These are phyloP conservation scores for Penicillium palitans DNA, from an alignment of 2,329 filamentous ascomycete species.

Conservation along the genomic window DNA sequence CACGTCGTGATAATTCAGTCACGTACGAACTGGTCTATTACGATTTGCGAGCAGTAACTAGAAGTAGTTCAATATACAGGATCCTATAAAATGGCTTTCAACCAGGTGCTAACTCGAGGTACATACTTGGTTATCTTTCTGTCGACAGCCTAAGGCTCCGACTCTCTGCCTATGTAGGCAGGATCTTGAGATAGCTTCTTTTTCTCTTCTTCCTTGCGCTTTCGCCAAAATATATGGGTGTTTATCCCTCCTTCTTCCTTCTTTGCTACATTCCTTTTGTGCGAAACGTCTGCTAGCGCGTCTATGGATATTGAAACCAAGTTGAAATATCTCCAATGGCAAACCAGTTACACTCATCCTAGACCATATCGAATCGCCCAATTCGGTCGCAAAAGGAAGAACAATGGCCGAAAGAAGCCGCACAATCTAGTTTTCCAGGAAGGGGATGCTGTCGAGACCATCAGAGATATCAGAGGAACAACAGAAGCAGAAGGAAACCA, in stretches of 20 bases:
- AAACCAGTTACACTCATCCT: conserved; percentile 3
- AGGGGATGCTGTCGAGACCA: neutral
- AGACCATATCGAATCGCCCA: conserved; percentile 10
- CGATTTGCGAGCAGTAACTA: neutral
- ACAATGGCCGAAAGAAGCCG: neutral
- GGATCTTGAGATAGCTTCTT: neutral
- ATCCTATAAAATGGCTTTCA: neutral
- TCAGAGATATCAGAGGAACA: neutral
- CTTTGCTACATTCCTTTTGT: neutral
- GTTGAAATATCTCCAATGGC: conserved; percentile 15
- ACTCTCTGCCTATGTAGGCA: neutral
- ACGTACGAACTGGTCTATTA: neutral
- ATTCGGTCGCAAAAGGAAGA: neutral
- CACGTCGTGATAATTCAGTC: neutral
- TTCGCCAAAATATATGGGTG: neutral
- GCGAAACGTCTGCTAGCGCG: neutral
- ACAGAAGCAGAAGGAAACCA: neutral
- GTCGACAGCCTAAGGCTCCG: neutral
- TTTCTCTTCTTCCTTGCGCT: neutral
- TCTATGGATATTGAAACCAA: conserved; percentile 2
- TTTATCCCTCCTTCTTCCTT: neutral
- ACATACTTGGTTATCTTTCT: neutral
- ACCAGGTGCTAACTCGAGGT: neutral
- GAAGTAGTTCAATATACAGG: neutral
- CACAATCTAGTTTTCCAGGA: neutral